phyloP scores from a whole-genome alignment of 306 rosid species.

The Sicyos baderoa region DNA sequence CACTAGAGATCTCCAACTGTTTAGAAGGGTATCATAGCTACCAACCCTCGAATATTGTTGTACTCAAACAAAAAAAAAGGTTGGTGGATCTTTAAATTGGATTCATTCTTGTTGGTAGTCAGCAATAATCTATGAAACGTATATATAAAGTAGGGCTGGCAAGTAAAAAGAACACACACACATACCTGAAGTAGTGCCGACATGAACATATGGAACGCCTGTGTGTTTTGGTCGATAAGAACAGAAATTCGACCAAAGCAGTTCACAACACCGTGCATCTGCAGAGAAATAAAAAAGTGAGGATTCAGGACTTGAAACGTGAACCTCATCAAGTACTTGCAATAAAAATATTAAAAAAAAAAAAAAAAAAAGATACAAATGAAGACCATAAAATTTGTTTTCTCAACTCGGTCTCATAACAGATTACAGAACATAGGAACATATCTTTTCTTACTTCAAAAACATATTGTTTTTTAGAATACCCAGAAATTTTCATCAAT shows the following conservation, averaged over 20 bases:
- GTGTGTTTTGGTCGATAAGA: constrained; percentile 93
- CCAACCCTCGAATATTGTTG: neutral
- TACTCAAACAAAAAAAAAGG: neutral
- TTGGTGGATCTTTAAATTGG: neutral
- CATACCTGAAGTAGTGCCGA: constrained; percentile 91
- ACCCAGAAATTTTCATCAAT: neutral
- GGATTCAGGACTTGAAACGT: neutral
- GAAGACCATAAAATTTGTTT: neutral
- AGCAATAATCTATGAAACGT: neutral
- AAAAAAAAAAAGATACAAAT: neutral
- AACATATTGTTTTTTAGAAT: neutral
- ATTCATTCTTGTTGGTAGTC: neutral
- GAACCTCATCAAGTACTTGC: neutral
- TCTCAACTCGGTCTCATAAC: neutral
- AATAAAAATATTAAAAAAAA: no score
- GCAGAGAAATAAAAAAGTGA: constrained; percentile 20
- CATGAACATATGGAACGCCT: constrained; percentile 95
- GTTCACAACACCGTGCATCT: constrained; percentile 91
- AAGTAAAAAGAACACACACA: constrained; percentile 23
- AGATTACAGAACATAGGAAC: neutral
- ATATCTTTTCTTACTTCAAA: neutral
- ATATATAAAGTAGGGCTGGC: constrained; percentile 13
- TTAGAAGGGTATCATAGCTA: no score
- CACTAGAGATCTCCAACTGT: no score
- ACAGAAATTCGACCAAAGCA: constrained; percentile 91